Percentiles rank a stretch among this genome's conserved stretches.
phyloP scores from a whole-genome alignment of 139 green algal genomes.

The Yamagishiella unicocca region DNA sequence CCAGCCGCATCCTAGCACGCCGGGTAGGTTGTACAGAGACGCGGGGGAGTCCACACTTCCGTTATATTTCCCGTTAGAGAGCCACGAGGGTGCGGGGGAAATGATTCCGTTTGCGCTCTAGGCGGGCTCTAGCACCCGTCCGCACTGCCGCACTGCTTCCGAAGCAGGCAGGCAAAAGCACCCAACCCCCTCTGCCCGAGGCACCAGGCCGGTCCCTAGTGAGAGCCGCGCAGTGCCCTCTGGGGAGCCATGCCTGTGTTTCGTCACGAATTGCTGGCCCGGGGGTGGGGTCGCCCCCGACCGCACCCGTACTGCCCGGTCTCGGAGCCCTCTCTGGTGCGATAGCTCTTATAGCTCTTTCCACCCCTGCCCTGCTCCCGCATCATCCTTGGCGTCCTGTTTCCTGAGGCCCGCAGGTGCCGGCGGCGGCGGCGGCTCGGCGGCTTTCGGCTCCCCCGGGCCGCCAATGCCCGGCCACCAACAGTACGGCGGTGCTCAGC shows the following conservation, averaged over 20 bases:
- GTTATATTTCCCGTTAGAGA: not conserved
- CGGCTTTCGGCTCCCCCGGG: not conserved
- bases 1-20: not conserved
- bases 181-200: not conserved
- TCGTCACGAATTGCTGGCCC: too few species aligned
- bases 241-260: too few species aligned
- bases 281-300: too few species aligned
- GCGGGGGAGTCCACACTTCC: not conserved
- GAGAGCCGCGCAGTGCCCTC: too few species aligned
- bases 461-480: not conserved
- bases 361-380: too few species aligned
- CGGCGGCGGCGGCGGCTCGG: not conserved
- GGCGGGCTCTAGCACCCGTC: not conserved
- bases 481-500: not conserved
- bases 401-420: too few species aligned
- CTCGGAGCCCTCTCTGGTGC: too few species aligned
- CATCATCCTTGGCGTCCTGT: too few species aligned
- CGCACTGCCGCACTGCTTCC: not conserved
- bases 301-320: too few species aligned
- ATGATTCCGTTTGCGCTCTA: not conserved
- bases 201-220: too few species aligned
- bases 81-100: not conserved
- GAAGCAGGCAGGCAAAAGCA: not conserved
- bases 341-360: too few species aligned
- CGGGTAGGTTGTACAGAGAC: not conserved